Evolutionary conservation across 2,329 filamentous ascomycete genomes (phyloP), one percentile per base, ranked within the genome.

Genomic region (Podosphaera xanthii): DNA sequence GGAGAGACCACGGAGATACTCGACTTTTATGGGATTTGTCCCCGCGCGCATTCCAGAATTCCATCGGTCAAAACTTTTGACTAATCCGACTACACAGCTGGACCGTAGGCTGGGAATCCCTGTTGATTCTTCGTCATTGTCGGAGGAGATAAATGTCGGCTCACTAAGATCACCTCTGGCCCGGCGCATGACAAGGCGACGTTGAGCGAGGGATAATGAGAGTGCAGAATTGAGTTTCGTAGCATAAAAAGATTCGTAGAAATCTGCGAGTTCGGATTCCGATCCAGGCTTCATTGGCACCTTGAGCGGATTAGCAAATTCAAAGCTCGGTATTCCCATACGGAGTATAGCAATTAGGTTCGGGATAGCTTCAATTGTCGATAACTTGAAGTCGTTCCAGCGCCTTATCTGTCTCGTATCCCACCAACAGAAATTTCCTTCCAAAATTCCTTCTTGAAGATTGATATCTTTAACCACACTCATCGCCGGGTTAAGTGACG

Each of bases 41-140:
- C 94, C 87, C 61, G 83, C 81, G 61, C 89, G 86, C 87, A 95
- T 94, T 62, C 86, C 87, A 0, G 88, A 92, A 76, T 95, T 95
- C 86, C 94, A 96, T 66, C 87, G 84, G 71, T 94, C 86, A 69
- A 91, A 96, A 69, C 82, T 85, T 72, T 91, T 91, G 66, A 94
- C 86, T n/a, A 96, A 77, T 5, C 91, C 87, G 56, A 91, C 83
- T 10, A 89, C 78, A 38, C 86, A 81, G 33, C 84, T 67, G 71
- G 81, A 67, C 67, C 77, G 66, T 2, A 72, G 70, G 9, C 76
- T 76, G 3, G 74, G 71, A 60, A 72, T 70, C 3, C 76, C 75
- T 8, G 68, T 68, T 12, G 76, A 75, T 3, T 69, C 72, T 64
- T 78, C 76, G 35, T 73, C 73, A n/a, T 72, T 69, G 66, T 78